Percentiles rank a stretch among this genome's conserved stretches.
phyloP scores from a whole-genome alignment of 2,329 filamentous ascomycete species.

The Colletotrichum cuscutae region DNA sequence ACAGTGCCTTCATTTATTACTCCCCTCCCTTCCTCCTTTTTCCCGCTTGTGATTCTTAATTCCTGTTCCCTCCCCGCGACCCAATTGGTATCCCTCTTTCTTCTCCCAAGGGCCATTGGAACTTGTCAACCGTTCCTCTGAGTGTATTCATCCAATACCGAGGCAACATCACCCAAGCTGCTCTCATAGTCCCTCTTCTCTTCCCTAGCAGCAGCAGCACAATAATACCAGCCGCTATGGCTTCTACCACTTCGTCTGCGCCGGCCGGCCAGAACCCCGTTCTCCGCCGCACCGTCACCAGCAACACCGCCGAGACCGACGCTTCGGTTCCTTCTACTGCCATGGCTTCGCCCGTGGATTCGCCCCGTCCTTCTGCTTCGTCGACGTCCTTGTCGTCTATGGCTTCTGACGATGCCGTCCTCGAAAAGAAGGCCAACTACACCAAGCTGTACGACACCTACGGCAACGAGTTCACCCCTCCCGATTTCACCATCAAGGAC shows the following conservation, averaged over 20 bases:
- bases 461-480: constrained; percentile 92
- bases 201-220: constrained; percentile 1
- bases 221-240: constrained; percentile 51
- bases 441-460: constrained; percentile 88
- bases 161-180: neutral
- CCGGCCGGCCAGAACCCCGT: constrained; percentile 54
- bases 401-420: constrained; percentile 72
- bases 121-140: constrained; percentile 25
- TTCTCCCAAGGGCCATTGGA: constrained; percentile 29
- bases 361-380: constrained; percentile 74
- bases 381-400: constrained; percentile 94
- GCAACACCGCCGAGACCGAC: constrained; percentile 52
- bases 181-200: neutral
- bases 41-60: neutral
- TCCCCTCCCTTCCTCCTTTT: constrained; percentile 9
- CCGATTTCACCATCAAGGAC: constrained; percentile 97
- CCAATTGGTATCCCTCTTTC: constrained; percentile 16
- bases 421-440: constrained; percentile 57
- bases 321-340: constrained; percentile 65
- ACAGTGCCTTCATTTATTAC: constrained; percentile 30
- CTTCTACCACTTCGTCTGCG: constrained; percentile 55
- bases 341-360: constrained; percentile 67
- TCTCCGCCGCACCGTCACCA: constrained; percentile 59
- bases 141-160: constrained; percentile 16
- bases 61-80: neutral